Evolutionary conservation across 2,329 filamentous ascomycete species (phyloP).

Genomic region (Berkeleyomyces basicola): DNA sequence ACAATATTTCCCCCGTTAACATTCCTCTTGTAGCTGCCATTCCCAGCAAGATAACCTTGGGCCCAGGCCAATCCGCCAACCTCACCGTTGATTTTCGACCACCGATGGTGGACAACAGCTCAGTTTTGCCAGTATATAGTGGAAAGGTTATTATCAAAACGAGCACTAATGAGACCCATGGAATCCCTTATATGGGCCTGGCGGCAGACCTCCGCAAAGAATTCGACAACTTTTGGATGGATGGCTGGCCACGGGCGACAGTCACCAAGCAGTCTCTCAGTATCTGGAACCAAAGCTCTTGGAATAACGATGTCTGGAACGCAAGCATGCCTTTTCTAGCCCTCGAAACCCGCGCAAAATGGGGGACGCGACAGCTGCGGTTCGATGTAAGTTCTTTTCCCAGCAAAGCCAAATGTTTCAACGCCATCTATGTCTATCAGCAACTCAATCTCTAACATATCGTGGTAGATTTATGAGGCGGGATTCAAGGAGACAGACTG

Average conservation of each 20-base stretch:
- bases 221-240: slow-evolving; percentile 8
- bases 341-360: slow-evolving; percentile 10
- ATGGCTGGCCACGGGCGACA: slow-evolving; percentile 4
- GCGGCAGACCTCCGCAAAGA: slow-evolving; percentile 5
- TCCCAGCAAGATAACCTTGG: neutral
- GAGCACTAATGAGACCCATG: slow-evolving; percentile 25
- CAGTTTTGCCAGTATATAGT: slow-evolving; percentile 27
- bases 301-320: slow-evolving; percentile 9
- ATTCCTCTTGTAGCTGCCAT: slow-evolving; percentile 1
- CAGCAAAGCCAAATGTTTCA: neutral
- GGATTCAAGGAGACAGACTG: slow-evolving; percentile 26
- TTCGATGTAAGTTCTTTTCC: slow-evolving; percentile 13
- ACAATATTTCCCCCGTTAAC: slow-evolving; percentile 3
- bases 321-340: slow-evolving; percentile 6
- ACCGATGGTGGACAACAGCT: slow-evolving; percentile 17
- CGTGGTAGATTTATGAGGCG: slow-evolving; percentile 19
- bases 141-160: slow-evolving; percentile 28
- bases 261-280: neutral
- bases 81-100: slow-evolving; percentile 18
- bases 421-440: neutral
- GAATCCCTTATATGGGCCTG: slow-evolving; percentile 24
- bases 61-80: neutral
- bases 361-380: slow-evolving; percentile 12
- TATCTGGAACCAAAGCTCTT: neutral
- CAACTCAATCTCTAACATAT: neutral